Conservation (phyloP, 148 eudicot genomes). For the Hydrangea macrophylla region DNA sequence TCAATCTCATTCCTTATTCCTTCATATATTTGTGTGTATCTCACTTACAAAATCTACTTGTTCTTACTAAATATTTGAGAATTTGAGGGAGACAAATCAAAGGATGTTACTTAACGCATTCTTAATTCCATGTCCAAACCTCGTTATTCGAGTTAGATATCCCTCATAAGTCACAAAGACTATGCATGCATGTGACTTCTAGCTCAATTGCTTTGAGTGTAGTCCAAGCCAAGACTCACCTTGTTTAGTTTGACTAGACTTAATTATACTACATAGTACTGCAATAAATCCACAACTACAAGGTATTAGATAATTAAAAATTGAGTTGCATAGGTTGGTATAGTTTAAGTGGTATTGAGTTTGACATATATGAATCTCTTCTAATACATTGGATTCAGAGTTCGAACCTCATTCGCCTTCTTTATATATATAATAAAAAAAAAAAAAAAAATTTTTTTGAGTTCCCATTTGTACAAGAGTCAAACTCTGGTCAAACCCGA, state of each 20-base stretch:
- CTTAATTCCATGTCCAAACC: slow-evolving; percentile 12
- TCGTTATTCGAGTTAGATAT: slow-evolving; percentile 30
- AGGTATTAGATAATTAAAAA: neutral
- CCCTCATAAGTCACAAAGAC: slow-evolving; percentile 13
- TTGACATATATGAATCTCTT: too few species aligned
- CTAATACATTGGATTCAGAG: too few species aligned
- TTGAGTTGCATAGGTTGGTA: too few species aligned
- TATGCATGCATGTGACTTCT: slow-evolving; percentile 22
- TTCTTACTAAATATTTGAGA: too few species aligned
- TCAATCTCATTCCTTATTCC: slow-evolving; percentile 24
- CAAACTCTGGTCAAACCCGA: neutral
- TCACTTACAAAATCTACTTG: too few species aligned
- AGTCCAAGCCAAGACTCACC: neutral
- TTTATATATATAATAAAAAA: too few species aligned
- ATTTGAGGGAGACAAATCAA: slow-evolving; percentile 19
- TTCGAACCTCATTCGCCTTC: too few species aligned
- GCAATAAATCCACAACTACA: neutral
- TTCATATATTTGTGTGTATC: too few species aligned
- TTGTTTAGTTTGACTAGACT: too few species aligned
- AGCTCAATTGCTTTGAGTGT: slow-evolving; percentile 3
- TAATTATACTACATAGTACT: neutral
- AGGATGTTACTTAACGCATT: slow-evolving; percentile 59
- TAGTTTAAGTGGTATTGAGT: too few species aligned
- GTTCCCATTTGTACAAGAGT: neutral
- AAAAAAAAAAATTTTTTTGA: too few species aligned